Percentiles rank a stretch among this genome's conserved stretches.
phyloP scores from a whole-genome alignment of 2,329 filamentous ascomycete species.

The Colletotrichum sp. region DNA sequence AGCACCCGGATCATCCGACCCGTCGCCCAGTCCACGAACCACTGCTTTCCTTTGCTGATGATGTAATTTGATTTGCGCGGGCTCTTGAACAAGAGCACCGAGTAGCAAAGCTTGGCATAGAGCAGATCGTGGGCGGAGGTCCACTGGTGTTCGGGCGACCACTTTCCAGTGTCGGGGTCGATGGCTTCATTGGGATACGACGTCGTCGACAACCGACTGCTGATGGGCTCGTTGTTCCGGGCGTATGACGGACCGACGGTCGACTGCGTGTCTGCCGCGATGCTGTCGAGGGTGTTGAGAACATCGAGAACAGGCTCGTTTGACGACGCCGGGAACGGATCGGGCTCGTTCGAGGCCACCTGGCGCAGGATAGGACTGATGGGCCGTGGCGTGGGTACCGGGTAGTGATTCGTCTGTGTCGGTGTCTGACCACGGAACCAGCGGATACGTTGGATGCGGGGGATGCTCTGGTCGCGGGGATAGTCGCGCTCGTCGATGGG shows the following conservation, averaged over 20 bases:
- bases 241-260: slow-evolving; percentile 19
- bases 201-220: slow-evolving; percentile 48
- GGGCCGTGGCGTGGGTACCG: slow-evolving; percentile 18
- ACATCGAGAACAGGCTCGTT: slow-evolving; percentile 13
- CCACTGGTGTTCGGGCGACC: slow-evolving; percentile 61
- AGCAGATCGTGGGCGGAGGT: slow-evolving; percentile 60
- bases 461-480: slow-evolving; percentile 66
- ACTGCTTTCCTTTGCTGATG: slow-evolving; percentile 61
- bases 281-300: background rate
- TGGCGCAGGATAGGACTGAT: background rate
- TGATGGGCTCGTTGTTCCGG: slow-evolving; percentile 21
- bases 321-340: slow-evolving; percentile 7
- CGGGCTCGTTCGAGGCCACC: background rate
- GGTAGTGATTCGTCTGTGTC: slow-evolving; percentile 28
- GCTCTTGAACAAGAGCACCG: slow-evolving; percentile 60
- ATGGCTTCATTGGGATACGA: slow-evolving; percentile 50
- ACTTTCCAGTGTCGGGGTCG: slow-evolving; percentile 57
- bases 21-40: slow-evolving; percentile 64
- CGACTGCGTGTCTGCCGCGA: slow-evolving; percentile 4
- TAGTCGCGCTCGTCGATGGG: slow-evolving; percentile 74
- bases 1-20: slow-evolving; percentile 59
- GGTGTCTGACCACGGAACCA: slow-evolving; percentile 49
- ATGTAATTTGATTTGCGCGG: slow-evolving; percentile 64
- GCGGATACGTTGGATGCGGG: slow-evolving; percentile 58
- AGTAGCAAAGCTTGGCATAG: slow-evolving; percentile 65